phyloP scores from a whole-genome alignment of 192 early-diverging fungal species.

The Rhizoclosmatium sp. region DNA sequence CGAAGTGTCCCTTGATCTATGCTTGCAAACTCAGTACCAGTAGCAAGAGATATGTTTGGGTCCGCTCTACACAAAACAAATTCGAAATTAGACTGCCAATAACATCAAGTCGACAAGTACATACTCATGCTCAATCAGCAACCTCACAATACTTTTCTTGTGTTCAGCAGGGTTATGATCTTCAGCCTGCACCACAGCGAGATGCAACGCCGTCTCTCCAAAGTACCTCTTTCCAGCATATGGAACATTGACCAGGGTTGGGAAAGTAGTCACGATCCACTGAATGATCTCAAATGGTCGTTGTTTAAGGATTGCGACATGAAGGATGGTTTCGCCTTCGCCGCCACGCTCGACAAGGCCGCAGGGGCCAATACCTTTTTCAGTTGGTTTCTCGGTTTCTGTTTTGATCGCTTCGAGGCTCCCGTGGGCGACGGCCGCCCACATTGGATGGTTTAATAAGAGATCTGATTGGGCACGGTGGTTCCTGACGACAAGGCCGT shows the following conservation, averaged over 20 bases:
- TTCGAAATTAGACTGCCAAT: too few relatives aligned
- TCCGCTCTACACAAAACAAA: background rate
- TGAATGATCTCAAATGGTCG: constrained; percentile 1
- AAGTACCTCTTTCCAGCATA: constrained; percentile 9
- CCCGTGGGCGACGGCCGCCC: too few relatives aligned
- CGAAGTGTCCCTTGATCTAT: background rate
- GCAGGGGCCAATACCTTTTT: too few relatives aligned
- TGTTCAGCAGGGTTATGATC: background rate
- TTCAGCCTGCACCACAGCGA: background rate
- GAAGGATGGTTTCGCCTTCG: constrained; percentile 38
- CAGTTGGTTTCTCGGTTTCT: too few relatives aligned
- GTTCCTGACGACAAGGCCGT: too few relatives aligned
- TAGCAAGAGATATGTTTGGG: background rate
- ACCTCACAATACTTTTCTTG: background rate
- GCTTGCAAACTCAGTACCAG: background rate
- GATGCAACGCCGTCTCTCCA: background rate
- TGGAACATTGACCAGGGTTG: constrained; percentile 15
- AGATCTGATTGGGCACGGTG: too few relatives aligned
- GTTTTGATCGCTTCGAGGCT: too few relatives aligned
- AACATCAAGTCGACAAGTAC: background rate
- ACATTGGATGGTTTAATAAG: too few relatives aligned
- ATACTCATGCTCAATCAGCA: background rate
- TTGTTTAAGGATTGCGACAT: constrained; percentile 16
- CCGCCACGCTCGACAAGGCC: background rate
- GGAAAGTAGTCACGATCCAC: constrained; percentile 29